Evolutionary conservation across 805 yeast genomes (phyloP).

Genomic region (Teunomyces stri): DNA sequence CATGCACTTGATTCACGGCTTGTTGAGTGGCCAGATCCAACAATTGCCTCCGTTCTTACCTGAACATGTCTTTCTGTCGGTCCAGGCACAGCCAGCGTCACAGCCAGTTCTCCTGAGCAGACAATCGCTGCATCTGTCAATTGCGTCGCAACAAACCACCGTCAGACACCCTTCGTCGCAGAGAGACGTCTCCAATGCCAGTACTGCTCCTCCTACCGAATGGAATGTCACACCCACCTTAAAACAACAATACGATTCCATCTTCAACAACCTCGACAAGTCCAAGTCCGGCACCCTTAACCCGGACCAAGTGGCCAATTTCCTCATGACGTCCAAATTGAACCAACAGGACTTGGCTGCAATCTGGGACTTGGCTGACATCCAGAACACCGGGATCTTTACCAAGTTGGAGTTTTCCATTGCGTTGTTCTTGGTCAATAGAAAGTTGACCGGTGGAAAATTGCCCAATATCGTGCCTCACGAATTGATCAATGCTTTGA

Average conservation of each 20-base stretch:
- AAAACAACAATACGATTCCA: constrained; percentile 71
- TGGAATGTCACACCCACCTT: constrained; percentile 73
- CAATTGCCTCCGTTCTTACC: constrained; percentile 50
- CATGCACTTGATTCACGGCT: constrained; percentile 89
- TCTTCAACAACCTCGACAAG: constrained; percentile 78
- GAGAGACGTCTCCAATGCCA: constrained; percentile 15
- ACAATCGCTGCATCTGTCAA: constrained; percentile 30
- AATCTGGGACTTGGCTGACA: constrained; percentile 93
- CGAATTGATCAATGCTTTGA: constrained; percentile 44
- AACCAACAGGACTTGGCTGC: constrained; percentile 81
- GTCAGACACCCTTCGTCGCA: constrained; percentile 22
- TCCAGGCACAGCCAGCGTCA: constrained; percentile 10
- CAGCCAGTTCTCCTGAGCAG: constrained; percentile 16
- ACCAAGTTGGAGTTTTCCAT: constrained; percentile 81
- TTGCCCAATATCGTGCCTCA: constrained; percentile 80
- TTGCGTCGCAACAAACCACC: constrained; percentile 35
- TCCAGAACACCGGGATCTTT: constrained; percentile 81
- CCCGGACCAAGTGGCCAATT: constrained; percentile 82
- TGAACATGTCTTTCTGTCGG: constrained; percentile 41
- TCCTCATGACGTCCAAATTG: constrained; percentile 83
- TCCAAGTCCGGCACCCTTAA: constrained; percentile 57
- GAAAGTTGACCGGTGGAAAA: constrained; percentile 70
- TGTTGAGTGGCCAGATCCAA: constrained; percentile 61
- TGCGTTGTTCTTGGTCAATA: constrained; percentile 91
- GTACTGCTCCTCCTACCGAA: constrained; percentile 32